Percentiles rank a stretch among this genome's conserved stretches.
These are phyloP conservation scores for Chimonanthus praecox DNA, from an alignment of 164 flowering plant genomes.

Conservation along the genomic window DNA sequence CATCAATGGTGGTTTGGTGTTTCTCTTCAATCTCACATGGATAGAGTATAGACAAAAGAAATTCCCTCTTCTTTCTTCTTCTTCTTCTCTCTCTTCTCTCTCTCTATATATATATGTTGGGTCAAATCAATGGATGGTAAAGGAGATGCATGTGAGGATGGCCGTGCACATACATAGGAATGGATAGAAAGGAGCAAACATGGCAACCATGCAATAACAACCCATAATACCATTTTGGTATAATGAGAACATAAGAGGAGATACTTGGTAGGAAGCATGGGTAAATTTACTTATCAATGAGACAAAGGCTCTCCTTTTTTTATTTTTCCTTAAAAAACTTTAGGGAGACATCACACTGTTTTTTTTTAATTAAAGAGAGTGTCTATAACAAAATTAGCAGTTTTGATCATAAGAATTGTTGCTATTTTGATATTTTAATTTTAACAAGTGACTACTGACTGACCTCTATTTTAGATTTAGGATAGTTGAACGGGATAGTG, in stretches of 20 bases:
- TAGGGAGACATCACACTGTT: not conserved
- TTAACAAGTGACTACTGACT: too few species aligned
- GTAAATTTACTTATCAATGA: not conserved
- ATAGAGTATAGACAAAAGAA: not conserved
- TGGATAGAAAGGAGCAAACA: slow-evolving; percentile 1
- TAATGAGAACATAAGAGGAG: not conserved
- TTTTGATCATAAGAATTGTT: not conserved
- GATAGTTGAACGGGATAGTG: too few species aligned
- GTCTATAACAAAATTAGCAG: not conserved
- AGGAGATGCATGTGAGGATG: slow-evolving; percentile 2
- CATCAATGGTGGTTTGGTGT: not conserved
- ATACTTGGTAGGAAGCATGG: not conserved
- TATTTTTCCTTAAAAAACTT: not conserved
- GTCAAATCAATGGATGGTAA: slow-evolving; percentile 6
- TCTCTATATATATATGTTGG: not conserved
- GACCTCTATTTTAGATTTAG: too few species aligned
- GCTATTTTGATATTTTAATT: too few species aligned
- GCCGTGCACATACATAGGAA: not conserved
- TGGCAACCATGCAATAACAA: not conserved
- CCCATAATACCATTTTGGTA: not conserved
- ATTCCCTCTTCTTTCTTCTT: not conserved
- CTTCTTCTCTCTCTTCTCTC: not conserved
- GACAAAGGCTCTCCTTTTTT: not conserved
- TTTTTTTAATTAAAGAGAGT: not conserved
- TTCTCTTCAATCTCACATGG: not conserved